These are phyloP conservation scores for Cercophora sp. DNA, from an alignment of 495 filamentous ascomycete species.

Conservation along the genomic window DNA sequence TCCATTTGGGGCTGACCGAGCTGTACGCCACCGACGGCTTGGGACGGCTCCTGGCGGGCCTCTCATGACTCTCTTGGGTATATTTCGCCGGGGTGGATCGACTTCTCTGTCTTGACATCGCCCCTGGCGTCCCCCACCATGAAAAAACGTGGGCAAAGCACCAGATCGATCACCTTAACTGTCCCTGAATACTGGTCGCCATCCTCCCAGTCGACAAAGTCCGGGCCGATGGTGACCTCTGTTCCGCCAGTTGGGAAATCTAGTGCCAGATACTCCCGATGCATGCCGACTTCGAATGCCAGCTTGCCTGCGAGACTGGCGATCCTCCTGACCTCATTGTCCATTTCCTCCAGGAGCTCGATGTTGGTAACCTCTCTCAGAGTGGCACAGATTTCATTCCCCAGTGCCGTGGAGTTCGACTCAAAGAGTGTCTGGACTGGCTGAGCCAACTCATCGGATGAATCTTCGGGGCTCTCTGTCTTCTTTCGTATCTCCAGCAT, in stretches of 20 bases:
- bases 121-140: conserved; percentile 19
- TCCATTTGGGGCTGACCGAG: neutral
- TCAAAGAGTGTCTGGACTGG: neutral
- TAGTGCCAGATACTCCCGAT: conserved; percentile 11
- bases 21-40: neutral
- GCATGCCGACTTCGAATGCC: conserved; percentile 21
- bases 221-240: conserved; percentile 16
- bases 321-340: conserved; percentile 13
- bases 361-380: conserved; percentile 1
- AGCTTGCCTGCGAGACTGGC: conserved; percentile 13
- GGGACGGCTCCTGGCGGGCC: neutral
- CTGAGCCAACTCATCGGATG: no score
- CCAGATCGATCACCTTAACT: conserved; percentile 17
- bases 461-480: neutral
- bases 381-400: neutral
- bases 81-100: conserved; percentile 19
- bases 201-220: conserved; percentile 24
- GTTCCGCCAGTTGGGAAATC: conserved; percentile 7
- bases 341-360: conserved; percentile 1
- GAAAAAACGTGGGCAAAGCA: conserved; percentile 16
- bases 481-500: neutral
- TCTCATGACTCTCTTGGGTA: conserved; percentile 7
- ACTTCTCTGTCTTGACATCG: neutral
- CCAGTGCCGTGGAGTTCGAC: conserved; percentile 3
- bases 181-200: conserved; percentile 7